Conservation (phyloP, 2,329 filamentous ascomycete genomes). For the Byssochlamys sp. region DNA sequence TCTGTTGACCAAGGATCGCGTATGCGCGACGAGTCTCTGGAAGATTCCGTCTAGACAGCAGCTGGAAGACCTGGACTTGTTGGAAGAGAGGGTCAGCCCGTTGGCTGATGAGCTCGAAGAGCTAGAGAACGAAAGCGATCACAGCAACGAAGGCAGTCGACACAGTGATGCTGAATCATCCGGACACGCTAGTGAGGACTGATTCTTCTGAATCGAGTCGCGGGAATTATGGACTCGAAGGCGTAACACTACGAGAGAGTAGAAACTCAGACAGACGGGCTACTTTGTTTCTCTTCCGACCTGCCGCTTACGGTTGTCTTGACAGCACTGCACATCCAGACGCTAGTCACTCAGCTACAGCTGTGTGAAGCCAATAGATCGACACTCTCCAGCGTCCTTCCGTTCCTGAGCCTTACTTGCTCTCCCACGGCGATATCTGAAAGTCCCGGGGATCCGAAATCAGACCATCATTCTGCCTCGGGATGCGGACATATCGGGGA, state of each 20-base stretch:
- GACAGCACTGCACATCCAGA: neutral
- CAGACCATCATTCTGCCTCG: neutral
- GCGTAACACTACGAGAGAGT: neutral
- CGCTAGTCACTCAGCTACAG: neutral
- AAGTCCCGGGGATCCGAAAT: neutral
- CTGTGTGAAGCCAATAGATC: neutral
- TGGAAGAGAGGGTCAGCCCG: slow-evolving; percentile 78
- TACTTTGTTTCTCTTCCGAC: neutral
- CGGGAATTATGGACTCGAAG: neutral
- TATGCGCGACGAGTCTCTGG: slow-evolving; percentile 85
- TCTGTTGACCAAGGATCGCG: slow-evolving; percentile 73
- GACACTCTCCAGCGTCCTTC: neutral
- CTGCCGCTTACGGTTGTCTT: neutral
- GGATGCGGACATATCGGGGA: neutral
- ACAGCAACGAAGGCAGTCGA: slow-evolving; percentile 13
- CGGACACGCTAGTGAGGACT: slow-evolving; percentile 17
- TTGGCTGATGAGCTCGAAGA: slow-evolving; percentile 55
- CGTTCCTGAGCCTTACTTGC: neutral
- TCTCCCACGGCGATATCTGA: neutral
- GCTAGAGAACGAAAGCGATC: slow-evolving; percentile 11
- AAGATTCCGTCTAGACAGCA: slow-evolving; percentile 75
- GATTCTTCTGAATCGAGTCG: slow-evolving; percentile 7
- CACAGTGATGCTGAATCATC: slow-evolving; percentile 5
- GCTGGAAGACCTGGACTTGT: slow-evolving; percentile 75
- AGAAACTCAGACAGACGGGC: neutral